phyloP scores from a whole-genome alignment of 1,284 basidiomycete genomes.

The Fomitiporia mediterranea region DNA sequence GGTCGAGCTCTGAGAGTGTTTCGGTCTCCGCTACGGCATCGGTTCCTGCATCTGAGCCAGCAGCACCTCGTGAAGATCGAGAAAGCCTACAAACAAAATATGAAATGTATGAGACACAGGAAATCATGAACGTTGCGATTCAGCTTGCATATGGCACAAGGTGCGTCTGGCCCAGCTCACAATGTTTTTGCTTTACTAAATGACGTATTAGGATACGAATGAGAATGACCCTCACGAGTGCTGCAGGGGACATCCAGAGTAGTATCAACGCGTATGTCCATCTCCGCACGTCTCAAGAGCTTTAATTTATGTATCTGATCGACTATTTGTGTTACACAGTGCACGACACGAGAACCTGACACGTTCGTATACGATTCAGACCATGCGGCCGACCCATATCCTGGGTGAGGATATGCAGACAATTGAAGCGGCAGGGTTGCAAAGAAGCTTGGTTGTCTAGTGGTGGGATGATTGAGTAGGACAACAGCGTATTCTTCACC shows the following conservation, averaged over 20 bases:
- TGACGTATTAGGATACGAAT: constrained; percentile 61
- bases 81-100: constrained; percentile 54
- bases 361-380: constrained; percentile 72
- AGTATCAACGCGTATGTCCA: constrained; percentile 71
- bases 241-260: constrained; percentile 78
- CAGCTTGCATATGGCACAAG: constrained; percentile 89
- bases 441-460: constrained; percentile 86
- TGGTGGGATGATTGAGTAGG: constrained; percentile 50
- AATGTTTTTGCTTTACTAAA: too few species aligned
- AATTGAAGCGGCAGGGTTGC: constrained; percentile 71
- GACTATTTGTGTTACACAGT: too few species aligned
- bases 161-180: too few species aligned
- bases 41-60: constrained; percentile 22
- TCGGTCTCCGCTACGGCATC: constrained; percentile 34
- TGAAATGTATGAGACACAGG: constrained; percentile 76
- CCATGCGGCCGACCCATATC: constrained; percentile 76
- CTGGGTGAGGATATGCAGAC: constrained; percentile 67
- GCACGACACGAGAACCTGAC: constrained; percentile 66
- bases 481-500: too few species aligned
- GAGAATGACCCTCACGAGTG: constrained; percentile 90
- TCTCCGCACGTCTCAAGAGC: not conserved
- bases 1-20: constrained; percentile 48
- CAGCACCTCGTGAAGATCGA: constrained; percentile 30
- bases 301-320: too few species aligned
- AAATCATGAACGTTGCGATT: constrained; percentile 90